These are phyloP conservation scores for Aspergillus pseudoterreus DNA, from an alignment of 2,329 filamentous ascomycete species.

Conservation along the genomic window DNA sequence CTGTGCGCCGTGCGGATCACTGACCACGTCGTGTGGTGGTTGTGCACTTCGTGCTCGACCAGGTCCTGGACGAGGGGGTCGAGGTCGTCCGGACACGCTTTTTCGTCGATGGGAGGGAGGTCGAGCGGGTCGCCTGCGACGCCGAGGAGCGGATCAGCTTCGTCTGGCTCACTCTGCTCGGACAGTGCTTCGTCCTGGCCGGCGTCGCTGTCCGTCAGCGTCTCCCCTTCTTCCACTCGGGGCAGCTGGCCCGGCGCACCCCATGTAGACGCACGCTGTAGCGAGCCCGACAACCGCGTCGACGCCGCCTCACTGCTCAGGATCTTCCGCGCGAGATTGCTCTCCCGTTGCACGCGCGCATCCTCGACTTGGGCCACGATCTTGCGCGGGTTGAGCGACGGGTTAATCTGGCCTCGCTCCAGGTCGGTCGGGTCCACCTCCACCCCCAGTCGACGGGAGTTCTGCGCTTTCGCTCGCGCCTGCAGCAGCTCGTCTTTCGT, in stretches of 20 bases:
- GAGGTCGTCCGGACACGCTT: conserved; percentile 40
- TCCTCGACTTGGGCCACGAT: conserved; percentile 46
- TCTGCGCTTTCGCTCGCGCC: conserved; percentile 26
- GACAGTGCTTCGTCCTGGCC: conserved; percentile 6
- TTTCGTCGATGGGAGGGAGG: conserved; percentile 26
- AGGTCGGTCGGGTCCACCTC: conserved; percentile 42
- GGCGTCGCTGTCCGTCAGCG: conserved; percentile 21
- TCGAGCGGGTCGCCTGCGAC: conserved; percentile 5
- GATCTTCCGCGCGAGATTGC: conserved; percentile 36
- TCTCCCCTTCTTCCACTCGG: not conserved
- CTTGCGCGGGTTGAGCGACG: conserved; percentile 35
- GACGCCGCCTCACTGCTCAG: conserved; percentile 26
- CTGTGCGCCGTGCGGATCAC: conserved; percentile 50
- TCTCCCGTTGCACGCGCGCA: conserved; percentile 38
- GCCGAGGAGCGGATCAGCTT: not conserved
- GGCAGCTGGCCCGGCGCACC: conserved; percentile 19
- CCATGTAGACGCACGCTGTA: conserved; percentile 19
- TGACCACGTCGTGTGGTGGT: conserved; percentile 47
- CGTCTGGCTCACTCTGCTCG: conserved; percentile 6
- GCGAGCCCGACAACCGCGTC: conserved; percentile 19
- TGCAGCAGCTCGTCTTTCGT: conserved; percentile 38
- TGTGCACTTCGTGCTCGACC: conserved; percentile 48
- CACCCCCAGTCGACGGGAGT: conserved; percentile 31
- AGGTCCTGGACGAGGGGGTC: conserved; percentile 42
- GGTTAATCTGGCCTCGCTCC: conserved; percentile 41